Evolutionary conservation across 176 grass and related monocot species (phyloP).

Genomic region (Stipa capillata): DNA sequence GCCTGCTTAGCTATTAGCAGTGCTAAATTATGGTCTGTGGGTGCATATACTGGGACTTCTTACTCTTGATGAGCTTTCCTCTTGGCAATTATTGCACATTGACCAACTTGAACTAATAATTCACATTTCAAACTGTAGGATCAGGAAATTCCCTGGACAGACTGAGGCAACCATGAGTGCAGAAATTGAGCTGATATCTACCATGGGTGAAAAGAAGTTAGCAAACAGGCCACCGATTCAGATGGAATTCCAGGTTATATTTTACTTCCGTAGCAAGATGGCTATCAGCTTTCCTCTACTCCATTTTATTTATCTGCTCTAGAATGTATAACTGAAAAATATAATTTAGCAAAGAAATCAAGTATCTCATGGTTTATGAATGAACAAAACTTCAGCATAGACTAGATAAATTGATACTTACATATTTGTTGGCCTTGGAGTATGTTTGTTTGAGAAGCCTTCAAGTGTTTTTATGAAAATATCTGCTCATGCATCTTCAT

Average conservation of each 20-base stretch:
- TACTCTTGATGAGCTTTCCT: neutral
- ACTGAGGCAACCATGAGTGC: slow-evolving; percentile 99
- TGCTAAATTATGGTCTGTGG: neutral
- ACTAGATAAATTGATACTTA: neutral
- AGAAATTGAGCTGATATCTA: slow-evolving; percentile 96
- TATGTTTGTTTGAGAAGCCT: neutral
- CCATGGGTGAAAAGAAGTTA: slow-evolving; percentile 97
- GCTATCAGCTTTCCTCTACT: neutral
- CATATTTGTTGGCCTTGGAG: neutral
- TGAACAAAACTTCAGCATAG: neutral
- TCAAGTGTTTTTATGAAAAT: neutral
- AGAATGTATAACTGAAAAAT: neutral
- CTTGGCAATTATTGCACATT: slow-evolving; percentile 1
- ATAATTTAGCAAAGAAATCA: neutral
- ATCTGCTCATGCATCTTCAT: neutral
- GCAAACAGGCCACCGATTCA: slow-evolving; percentile 93
- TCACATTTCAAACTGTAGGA: slow-evolving; percentile 52
- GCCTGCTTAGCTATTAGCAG: neutral
- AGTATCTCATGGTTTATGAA: neutral
- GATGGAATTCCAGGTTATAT: slow-evolving; percentile 97
- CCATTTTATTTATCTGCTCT: neutral
- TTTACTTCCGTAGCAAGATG: neutral
- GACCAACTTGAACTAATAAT: slow-evolving; percentile 10
- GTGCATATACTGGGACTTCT: neutral
- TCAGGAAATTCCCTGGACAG: slow-evolving; percentile 98